Evolutionary conservation across 2,329 filamentous ascomycete species (phyloP).

Genomic region (Nemania serpens): DNA sequence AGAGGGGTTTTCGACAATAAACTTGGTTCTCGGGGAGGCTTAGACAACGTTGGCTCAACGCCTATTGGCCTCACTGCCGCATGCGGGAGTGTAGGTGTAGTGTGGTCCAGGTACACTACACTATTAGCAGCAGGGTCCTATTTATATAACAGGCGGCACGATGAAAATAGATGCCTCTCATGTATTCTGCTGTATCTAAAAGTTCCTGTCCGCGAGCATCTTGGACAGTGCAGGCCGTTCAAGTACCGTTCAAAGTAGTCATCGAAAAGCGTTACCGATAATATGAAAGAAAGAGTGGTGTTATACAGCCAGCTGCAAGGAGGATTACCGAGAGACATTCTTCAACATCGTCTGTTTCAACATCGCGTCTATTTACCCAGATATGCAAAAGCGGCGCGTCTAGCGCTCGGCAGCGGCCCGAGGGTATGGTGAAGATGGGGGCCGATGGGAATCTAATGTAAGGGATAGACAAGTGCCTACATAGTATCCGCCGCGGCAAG

Average conservation of each 20-base stretch:
- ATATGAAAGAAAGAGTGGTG: constrained; percentile 10
- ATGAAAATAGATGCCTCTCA: not conserved
- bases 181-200: not conserved
- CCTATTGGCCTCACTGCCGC: constrained; percentile 21
- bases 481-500: not conserved
- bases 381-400: constrained; percentile 25
- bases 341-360: constrained; percentile 15
- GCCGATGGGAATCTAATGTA: constrained; percentile 11
- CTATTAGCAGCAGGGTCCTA: constrained; percentile 27
- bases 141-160: constrained; percentile 24
- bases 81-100: not conserved
- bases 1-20: constrained; percentile 14
- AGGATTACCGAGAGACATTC: constrained; percentile 14
- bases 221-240: not conserved
- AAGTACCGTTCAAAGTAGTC: not conserved
- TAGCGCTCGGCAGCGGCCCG: constrained; percentile 30
- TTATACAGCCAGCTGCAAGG: constrained; percentile 18
- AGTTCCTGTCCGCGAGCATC: not conserved
- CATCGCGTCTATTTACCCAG: constrained; percentile 23
- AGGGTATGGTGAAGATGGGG: constrained; percentile 25
- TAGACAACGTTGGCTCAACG: constrained; percentile 18
- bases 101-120: constrained; percentile 12
- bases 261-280: not conserved
- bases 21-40: constrained; percentile 21
- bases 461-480: not conserved